Conservation (phyloP, 805 yeast genomes). For the Schizosaccharomyces lindneri region DNA sequence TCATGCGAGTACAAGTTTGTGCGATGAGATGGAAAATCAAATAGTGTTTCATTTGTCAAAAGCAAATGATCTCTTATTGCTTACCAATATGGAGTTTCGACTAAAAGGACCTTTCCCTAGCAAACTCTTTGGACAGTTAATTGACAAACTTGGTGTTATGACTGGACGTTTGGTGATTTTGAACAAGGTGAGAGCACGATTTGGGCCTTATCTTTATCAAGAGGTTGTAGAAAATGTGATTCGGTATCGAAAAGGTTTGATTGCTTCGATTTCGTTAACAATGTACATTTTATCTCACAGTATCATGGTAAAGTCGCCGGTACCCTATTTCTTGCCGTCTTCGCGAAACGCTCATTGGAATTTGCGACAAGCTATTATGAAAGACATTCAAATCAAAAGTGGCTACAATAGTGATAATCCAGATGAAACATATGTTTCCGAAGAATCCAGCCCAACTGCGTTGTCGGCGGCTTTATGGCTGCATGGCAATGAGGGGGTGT, state of each 20-base stretch:
- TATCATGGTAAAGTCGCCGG: background rate
- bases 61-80: background rate
- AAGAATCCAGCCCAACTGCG: background rate
- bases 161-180: background rate
- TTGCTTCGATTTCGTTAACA: background rate
- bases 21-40: background rate
- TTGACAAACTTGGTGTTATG: background rate
- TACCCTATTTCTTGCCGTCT: background rate
- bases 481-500: background rate
- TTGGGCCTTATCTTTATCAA: background rate
- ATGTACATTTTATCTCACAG: background rate
- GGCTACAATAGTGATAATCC: no score
- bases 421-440: background rate
- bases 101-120: slow-evolving; percentile 1
- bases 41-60: background rate
- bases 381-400: background rate
- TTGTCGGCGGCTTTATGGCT: background rate
- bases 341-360: background rate
- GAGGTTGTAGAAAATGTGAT: background rate
- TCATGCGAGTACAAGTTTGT: background rate
- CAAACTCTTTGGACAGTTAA: background rate
- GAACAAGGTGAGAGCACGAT: background rate
- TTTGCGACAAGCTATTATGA: background rate
- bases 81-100: background rate
- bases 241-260: background rate